A percentile compares a stretch with the other conserved stretches of the same genome.
Evolutionary conservation across 148 eudicot genomes (phyloP).

Genomic region (Diospyros kaki): DNA sequence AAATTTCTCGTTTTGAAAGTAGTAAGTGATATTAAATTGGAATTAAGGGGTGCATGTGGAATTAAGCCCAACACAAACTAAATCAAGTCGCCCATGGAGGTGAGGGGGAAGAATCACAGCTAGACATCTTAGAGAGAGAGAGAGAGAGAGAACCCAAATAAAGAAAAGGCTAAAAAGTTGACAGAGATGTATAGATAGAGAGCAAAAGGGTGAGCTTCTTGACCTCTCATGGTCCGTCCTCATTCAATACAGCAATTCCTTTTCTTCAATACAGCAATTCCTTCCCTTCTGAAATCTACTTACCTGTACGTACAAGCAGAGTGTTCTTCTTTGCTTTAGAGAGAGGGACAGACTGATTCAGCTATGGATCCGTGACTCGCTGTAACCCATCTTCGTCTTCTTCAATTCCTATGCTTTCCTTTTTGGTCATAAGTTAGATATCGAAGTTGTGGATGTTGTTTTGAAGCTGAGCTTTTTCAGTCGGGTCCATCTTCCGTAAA

Average conservation of each 20-base stretch:
- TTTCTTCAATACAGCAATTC: conserved; percentile 6
- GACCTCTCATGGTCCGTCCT: conserved; percentile 5
- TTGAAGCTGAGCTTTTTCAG: no score
- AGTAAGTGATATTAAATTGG: no score
- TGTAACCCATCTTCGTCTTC: background rate
- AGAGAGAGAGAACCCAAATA: conserved; percentile 1
- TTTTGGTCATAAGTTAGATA: background rate
- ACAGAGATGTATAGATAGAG: no score
- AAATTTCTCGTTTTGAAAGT: no score
- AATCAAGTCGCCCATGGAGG: conserved; percentile 4
- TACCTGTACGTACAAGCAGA: background rate
- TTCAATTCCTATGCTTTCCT: background rate
- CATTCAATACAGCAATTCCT: conserved; percentile 3
- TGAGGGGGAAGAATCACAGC: background rate
- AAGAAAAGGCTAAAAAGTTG: no score
- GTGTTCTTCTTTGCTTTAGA: no score
- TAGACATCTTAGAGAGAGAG: background rate
- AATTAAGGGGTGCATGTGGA: no score
- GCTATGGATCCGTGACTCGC: background rate
- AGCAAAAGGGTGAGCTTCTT: conserved; percentile 3
- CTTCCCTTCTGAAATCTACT: no score
- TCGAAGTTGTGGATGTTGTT: background rate
- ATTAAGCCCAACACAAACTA: background rate
- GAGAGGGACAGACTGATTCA: background rate
- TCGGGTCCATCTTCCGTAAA: background rate